A percentile compares a stretch with the other conserved stretches of the same genome.
These are phyloP conservation scores for Melaleuca alternifolia DNA, from an alignment of 345 rosid genomes.

Conservation along the genomic window DNA sequence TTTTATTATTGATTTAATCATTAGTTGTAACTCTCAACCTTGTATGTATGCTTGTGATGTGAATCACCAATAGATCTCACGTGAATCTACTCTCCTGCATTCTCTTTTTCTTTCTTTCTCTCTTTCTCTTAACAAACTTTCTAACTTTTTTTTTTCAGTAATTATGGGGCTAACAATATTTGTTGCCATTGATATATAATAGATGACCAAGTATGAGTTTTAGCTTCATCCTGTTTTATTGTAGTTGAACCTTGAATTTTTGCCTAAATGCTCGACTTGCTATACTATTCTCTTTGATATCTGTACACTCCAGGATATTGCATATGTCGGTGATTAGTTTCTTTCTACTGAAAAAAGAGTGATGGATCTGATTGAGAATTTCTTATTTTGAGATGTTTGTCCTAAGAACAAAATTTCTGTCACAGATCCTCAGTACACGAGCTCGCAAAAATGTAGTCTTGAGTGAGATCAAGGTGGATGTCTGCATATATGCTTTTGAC, in stretches of 20 bases:
- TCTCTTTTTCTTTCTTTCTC: neutral
- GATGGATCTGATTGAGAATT: neutral
- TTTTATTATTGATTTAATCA: neutral
- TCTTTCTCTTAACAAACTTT: neutral
- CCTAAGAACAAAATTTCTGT: neutral
- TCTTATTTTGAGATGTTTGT: slow-evolving; percentile 2
- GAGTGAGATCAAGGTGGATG: slow-evolving; percentile 82
- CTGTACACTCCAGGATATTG: neutral
- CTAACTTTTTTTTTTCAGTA: neutral
- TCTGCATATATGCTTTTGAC: slow-evolving; percentile 92
- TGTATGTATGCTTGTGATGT: neutral
- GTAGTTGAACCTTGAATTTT: neutral
- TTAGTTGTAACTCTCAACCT: neutral
- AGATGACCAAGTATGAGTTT: too few relatives aligned
- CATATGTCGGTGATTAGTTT: neutral
- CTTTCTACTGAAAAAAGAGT: neutral
- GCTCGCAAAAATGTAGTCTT: slow-evolving; percentile 79
- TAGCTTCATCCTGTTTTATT: neutral
- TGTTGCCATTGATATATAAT: neutral
- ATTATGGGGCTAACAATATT: neutral
- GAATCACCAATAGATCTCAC: neutral
- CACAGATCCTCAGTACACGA: slow-evolving; percentile 69
- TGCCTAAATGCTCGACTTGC: neutral
- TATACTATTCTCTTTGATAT: neutral
- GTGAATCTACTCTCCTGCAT: neutral